Conservation (phyloP, 2,329 filamentous ascomycete species). For the Penicillium sp. region DNA sequence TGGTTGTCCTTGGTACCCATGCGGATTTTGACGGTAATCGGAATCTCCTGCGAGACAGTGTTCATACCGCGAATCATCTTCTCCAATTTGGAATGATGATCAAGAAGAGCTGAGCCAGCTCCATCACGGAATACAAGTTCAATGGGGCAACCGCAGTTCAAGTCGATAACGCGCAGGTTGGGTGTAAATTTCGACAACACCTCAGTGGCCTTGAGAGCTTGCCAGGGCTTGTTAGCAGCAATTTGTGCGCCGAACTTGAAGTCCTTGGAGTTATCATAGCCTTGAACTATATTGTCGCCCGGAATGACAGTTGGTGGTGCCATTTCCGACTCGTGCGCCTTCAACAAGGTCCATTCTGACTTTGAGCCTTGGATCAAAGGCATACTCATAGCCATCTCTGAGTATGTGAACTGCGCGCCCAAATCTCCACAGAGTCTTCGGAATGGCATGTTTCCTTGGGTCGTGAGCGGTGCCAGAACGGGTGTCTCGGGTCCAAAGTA, state of each 20-base stretch:
- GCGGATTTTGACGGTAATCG: conserved; percentile 91
- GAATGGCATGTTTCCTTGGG: conserved; percentile 94
- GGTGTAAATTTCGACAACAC: conserved; percentile 73
- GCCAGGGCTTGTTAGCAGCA: conserved; percentile 86
- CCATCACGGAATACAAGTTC: conserved; percentile 87
- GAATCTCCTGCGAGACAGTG: conserved; percentile 80
- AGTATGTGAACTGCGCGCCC: conserved; percentile 91
- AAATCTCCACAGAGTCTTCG: conserved; percentile 84
- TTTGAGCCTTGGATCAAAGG: conserved; percentile 87
- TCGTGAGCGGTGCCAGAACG: conserved; percentile 88
- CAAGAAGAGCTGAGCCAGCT: conserved; percentile 88
- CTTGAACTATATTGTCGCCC: conserved; percentile 58
- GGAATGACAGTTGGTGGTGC: conserved; percentile 65
- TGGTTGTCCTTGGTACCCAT: conserved; percentile 80
- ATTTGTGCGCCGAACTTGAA: conserved; percentile 91
- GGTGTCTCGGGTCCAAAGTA: conserved; percentile 96
- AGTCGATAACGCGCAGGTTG: conserved; percentile 81
- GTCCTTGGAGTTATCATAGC: conserved; percentile 79
- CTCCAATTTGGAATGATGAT: conserved; percentile 81
- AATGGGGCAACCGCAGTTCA: conserved; percentile 97
- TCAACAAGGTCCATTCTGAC: conserved; percentile 91
- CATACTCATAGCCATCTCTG: conserved; percentile 94
- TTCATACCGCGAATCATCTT: conserved; percentile 98
- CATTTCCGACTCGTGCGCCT: conserved; percentile 82
- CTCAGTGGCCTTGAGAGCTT: conserved; percentile 84